Evolutionary conservation across 805 yeast genomes (phyloP).

Genomic region (Monosporozyma aerobia): DNA sequence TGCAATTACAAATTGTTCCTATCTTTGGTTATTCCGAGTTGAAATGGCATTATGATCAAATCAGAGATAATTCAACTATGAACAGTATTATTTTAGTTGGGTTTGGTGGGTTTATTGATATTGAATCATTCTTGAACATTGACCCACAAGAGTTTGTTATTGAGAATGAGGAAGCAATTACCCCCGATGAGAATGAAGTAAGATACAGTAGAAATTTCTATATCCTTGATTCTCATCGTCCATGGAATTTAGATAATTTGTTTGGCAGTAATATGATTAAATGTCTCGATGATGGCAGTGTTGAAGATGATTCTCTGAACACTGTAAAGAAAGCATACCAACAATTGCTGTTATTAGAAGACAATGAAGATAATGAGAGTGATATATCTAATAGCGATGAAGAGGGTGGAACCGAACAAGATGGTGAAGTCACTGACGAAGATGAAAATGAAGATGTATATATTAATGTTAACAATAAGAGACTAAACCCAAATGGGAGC

Average conservation of each 20-base stretch:
- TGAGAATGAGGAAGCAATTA: constrained; percentile 10
- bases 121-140: constrained; percentile 64
- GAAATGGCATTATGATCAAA: constrained; percentile 45
- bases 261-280: constrained; percentile 71
- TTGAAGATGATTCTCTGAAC: constrained; percentile 44
- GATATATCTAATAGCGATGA: constrained; percentile 30
- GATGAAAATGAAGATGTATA: constrained; percentile 25
- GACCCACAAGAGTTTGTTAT: constrained; percentile 44
- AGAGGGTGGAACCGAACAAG: constrained; percentile 24
- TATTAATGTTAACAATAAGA: constrained; percentile 21
- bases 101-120: constrained; percentile 87
- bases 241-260: constrained; percentile 91
- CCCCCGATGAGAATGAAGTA: constrained; percentile 11
- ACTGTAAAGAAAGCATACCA: constrained; percentile 57
- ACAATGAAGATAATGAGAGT: constrained; percentile 32
- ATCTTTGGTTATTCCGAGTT: constrained; percentile 86
- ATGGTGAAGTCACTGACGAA: constrained; percentile 18
- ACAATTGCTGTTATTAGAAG: constrained; percentile 36
- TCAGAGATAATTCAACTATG: constrained; percentile 56
- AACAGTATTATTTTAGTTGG: constrained; percentile 74
- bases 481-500: constrained; percentile 14
- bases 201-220: constrained; percentile 52
- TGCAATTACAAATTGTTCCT: constrained; percentile 84
- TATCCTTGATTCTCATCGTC: constrained; percentile 85
- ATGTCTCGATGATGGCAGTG: constrained; percentile 82